phyloP scores from a whole-genome alignment of 2,329 filamentous ascomycete species.

The Neonectria coccinea region DNA sequence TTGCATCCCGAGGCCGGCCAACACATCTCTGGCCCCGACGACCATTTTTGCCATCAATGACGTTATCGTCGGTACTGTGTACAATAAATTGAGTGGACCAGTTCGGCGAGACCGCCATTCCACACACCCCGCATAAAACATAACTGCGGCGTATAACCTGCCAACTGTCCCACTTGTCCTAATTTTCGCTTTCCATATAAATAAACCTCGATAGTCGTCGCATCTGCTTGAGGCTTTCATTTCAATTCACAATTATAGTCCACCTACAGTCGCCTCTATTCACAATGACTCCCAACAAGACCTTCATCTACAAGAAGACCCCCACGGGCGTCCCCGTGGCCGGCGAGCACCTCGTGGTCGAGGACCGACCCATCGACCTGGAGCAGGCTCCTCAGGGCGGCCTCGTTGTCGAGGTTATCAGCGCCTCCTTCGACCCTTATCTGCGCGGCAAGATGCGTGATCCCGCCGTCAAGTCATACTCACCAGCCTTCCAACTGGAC shows the following conservation, averaged over 20 bases:
- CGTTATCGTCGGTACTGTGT: conserved; percentile 4
- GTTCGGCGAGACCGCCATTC: background rate
- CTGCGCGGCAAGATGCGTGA: conserved; percentile 83
- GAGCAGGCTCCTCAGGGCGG: conserved; percentile 67
- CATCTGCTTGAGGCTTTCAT: background rate
- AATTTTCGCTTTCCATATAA: background rate
- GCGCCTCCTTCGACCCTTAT: conserved; percentile 86
- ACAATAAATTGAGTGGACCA: background rate
- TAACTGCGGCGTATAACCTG: background rate
- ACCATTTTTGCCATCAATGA: conserved; percentile 3
- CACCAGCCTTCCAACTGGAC: conserved; percentile 64
- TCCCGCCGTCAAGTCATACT: conserved; percentile 71
- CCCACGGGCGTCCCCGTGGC: conserved; percentile 75
- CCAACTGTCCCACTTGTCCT: background rate
- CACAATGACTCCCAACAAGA: conserved; percentile 71
- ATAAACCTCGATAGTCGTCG: background rate
- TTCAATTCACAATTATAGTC: background rate
- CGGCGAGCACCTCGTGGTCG: conserved; percentile 77
- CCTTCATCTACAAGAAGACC: conserved; percentile 77
- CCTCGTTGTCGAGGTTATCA: conserved; percentile 77
- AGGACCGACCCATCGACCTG: conserved; percentile 75
- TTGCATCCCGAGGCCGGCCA: background rate
- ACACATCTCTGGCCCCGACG: background rate
- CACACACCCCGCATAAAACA: background rate
- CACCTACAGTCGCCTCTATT: background rate